Evolutionary conservation across 305 asterid genomes (phyloP).

Genomic region (Fraxinus paxiana): DNA sequence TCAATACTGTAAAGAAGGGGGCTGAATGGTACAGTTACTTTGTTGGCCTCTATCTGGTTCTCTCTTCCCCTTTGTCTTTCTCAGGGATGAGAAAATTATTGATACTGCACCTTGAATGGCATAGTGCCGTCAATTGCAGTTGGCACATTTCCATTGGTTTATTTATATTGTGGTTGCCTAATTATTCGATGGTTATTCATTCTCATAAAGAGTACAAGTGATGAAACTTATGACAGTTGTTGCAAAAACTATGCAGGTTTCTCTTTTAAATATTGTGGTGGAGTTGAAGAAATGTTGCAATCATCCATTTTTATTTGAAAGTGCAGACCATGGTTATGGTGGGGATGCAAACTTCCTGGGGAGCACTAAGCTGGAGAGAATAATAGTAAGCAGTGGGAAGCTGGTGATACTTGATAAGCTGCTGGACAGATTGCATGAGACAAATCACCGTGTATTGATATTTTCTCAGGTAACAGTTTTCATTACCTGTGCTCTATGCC

Average conservation of each 20-base stretch:
- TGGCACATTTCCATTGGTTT: slow-evolving; percentile 15
- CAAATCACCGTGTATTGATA: slow-evolving; percentile 91
- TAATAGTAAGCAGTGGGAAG: slow-evolving; percentile 95
- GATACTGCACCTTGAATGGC: not conserved
- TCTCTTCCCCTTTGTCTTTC: not conserved
- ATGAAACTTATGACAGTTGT: slow-evolving; percentile 12
- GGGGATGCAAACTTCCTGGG: slow-evolving; percentile 81
- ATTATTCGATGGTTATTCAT: slow-evolving; percentile 4
- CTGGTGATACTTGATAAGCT: slow-evolving; percentile 91
- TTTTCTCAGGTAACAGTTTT: slow-evolving; percentile 79
- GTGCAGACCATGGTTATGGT: slow-evolving; percentile 99
- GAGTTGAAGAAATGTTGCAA: slow-evolving; percentile 99
- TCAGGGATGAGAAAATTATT: slow-evolving; percentile 13
- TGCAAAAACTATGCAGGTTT: slow-evolving; percentile 60
- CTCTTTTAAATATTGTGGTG: slow-evolving; percentile 96
- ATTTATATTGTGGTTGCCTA: slow-evolving; percentile 7
- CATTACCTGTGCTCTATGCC: not conserved
- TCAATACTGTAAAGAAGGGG: slow-evolving; percentile 1
- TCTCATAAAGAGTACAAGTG: slow-evolving; percentile 8
- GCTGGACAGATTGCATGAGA: slow-evolving; percentile 80
- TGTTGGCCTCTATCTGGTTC: not conserved
- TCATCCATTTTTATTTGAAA: slow-evolving; percentile 96
- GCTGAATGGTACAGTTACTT: not conserved
- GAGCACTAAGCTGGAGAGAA: slow-evolving; percentile 78
- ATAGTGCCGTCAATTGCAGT: slow-evolving; percentile 2